Conservation (phyloP, 2,329 filamentous ascomycete species). For the Xylaria digitata region DNA sequence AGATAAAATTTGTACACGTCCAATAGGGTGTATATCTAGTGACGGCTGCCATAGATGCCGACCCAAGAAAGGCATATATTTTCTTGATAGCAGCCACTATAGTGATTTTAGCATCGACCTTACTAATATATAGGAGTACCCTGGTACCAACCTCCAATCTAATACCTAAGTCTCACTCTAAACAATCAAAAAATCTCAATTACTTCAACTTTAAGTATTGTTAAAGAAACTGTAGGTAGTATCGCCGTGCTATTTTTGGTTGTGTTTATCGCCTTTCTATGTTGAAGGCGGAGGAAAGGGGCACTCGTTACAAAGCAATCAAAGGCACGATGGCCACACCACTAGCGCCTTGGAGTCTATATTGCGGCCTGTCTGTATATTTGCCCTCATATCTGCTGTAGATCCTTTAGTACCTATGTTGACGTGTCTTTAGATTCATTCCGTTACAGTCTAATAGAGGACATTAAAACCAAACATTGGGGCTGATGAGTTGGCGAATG, state of each 20-base stretch:
- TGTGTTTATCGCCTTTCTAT: conserved; percentile 28
- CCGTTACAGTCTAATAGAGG: conserved; percentile 25
- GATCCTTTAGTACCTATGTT: conserved; percentile 4
- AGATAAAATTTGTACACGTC: conserved; percentile 23
- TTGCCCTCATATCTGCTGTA: background rate
- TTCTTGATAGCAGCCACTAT: conserved; percentile 34
- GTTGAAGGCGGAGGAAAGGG: conserved; percentile 24
- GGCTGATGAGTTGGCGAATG: background rate
- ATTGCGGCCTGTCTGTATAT: conserved; percentile 29
- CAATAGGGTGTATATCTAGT: conserved; percentile 27
- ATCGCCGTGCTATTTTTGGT: conserved; percentile 27
- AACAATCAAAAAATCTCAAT: background rate
- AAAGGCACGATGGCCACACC: conserved; percentile 9
- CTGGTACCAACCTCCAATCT: conserved; percentile 5
- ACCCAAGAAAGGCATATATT: conserved; percentile 14
- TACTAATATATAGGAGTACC: background rate
- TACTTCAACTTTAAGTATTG: conserved; percentile 25
- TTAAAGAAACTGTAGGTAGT: conserved; percentile 35
- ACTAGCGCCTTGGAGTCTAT: conserved; percentile 37
- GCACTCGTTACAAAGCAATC: background rate
- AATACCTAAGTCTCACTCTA: background rate
- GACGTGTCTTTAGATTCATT: conserved; percentile 29
- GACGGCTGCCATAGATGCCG: conserved; percentile 28
- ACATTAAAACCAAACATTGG: conserved; percentile 13
- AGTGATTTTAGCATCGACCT: conserved; percentile 1